Evolutionary conservation across 2,329 filamentous ascomycete species (phyloP).

Genomic region (Penicillium sp.): DNA sequence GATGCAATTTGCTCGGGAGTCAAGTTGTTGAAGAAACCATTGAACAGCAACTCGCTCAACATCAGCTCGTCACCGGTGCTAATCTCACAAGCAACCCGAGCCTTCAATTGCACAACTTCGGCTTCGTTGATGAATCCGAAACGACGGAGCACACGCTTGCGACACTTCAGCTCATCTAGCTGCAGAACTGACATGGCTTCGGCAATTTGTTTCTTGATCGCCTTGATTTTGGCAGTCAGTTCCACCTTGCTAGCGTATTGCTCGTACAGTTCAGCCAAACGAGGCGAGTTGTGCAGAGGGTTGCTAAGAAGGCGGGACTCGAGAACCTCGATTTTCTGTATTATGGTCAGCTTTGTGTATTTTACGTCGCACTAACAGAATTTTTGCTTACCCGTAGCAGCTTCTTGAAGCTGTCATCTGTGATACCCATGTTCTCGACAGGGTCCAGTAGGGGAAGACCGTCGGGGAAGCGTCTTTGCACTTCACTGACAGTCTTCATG

Average conservation of each 20-base stretch:
- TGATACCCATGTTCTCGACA: constrained; percentile 94
- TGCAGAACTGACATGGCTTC: constrained; percentile 86
- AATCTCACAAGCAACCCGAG: constrained; percentile 95
- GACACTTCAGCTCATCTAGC: constrained; percentile 91
- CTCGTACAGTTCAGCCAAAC: constrained; percentile 79
- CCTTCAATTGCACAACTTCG: constrained; percentile 95
- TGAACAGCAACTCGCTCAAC: constrained; percentile 89
- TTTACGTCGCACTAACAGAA: neutral
- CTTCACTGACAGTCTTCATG: constrained; percentile 69
- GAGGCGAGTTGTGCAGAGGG: constrained; percentile 85
- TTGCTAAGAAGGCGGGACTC: constrained; percentile 87
- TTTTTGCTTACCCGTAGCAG: constrained; percentile 61
- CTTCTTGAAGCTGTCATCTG: constrained; percentile 89
- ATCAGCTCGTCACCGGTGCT: constrained; percentile 94
- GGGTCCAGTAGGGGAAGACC: constrained; percentile 87
- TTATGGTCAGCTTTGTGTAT: constrained; percentile 18
- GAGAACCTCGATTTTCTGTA: constrained; percentile 89
- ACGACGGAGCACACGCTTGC: constrained; percentile 90
- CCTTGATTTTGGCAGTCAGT: constrained; percentile 76
- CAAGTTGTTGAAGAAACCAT: constrained; percentile 96
- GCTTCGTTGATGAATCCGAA: constrained; percentile 93
- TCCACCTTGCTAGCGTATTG: constrained; percentile 81
- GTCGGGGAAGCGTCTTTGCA: constrained; percentile 85
- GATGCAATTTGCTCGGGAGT: constrained; percentile 83
- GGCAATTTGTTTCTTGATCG: constrained; percentile 79